phyloP scores from a whole-genome alignment of 192 early-diverging fungal genomes.

The Umbelopsis ramanniana region DNA sequence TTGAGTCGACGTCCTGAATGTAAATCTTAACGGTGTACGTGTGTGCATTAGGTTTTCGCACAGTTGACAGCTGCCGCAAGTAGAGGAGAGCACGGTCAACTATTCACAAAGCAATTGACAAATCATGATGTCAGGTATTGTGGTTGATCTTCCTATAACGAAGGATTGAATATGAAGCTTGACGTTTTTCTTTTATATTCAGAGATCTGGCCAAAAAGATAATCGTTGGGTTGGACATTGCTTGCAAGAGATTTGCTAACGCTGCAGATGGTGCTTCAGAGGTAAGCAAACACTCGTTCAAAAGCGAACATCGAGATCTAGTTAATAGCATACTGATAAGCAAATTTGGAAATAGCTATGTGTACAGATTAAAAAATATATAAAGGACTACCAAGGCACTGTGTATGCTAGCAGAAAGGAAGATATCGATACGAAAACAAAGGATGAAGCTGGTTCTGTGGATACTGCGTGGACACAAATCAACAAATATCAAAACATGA shows the following conservation, averaged over 20 bases:
- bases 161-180: background rate
- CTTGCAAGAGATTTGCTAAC: background rate
- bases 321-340: too few relatives aligned
- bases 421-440: background rate
- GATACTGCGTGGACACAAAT: constrained; percentile 29
- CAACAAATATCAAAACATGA: constrained; percentile 31
- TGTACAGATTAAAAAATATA: background rate
- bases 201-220: background rate
- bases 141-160: background rate
- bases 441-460: constrained; percentile 1
- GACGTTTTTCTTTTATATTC: background rate
- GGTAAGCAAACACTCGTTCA: background rate
- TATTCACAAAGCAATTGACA: background rate
- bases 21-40: background rate
- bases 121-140: background rate
- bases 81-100: background rate
- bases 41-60: background rate
- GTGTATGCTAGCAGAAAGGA: background rate
- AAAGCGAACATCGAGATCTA: background rate
- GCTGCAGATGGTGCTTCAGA: background rate
- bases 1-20: background rate
- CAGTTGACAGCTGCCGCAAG: background rate
- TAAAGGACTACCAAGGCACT: background rate
- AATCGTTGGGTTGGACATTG: background rate
- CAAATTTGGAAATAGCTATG: background rate